A percentile compares a stretch with the other conserved stretches of the same genome.
phyloP scores from a whole-genome alignment of 2,329 filamentous ascomycete species.

The Paecilomyces sp. region DNA sequence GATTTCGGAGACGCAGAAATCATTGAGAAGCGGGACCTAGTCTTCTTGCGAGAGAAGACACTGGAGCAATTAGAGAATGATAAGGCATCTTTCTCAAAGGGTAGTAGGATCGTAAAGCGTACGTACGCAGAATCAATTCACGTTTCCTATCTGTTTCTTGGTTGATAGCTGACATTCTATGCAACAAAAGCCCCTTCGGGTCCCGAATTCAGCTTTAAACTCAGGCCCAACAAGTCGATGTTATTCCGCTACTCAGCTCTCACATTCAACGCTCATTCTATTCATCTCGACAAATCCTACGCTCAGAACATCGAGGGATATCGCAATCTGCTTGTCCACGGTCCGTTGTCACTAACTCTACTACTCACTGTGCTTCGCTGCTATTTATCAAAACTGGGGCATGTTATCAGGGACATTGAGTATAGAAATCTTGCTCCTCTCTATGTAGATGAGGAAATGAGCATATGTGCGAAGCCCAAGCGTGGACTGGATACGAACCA shows the following conservation, averaged over 20 bases:
- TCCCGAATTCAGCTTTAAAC: slow-evolving; percentile 50
- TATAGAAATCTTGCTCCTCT: slow-evolving; percentile 80
- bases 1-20: slow-evolving; percentile 39
- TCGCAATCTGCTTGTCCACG: slow-evolving; percentile 71
- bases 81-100: slow-evolving; percentile 15
- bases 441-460: slow-evolving; percentile 65
- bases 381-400: slow-evolving; percentile 38
- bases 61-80: slow-evolving; percentile 24
- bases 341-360: slow-evolving; percentile 70
- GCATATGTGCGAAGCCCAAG: slow-evolving; percentile 56
- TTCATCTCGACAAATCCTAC: slow-evolving; percentile 74
- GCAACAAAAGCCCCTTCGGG: slow-evolving; percentile 36
- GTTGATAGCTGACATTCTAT: slow-evolving; percentile 12
- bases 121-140: slow-evolving; percentile 14
- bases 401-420: slow-evolving; percentile 50
- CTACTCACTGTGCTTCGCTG: slow-evolving; percentile 61
- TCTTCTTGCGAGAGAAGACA: slow-evolving; percentile 53
- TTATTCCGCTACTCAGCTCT: slow-evolving; percentile 89
- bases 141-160: slow-evolving; percentile 1
- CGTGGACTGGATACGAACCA: slow-evolving; percentile 33
- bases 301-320: slow-evolving; percentile 67
- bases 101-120: slow-evolving; percentile 28
- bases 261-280: slow-evolving; percentile 85
- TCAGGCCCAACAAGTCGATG: slow-evolving; percentile 62
- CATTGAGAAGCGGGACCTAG: slow-evolving; percentile 54